Conservation (phyloP, 1,284 basidiomycete species). For the Heterobasidion occidentale region DNA sequence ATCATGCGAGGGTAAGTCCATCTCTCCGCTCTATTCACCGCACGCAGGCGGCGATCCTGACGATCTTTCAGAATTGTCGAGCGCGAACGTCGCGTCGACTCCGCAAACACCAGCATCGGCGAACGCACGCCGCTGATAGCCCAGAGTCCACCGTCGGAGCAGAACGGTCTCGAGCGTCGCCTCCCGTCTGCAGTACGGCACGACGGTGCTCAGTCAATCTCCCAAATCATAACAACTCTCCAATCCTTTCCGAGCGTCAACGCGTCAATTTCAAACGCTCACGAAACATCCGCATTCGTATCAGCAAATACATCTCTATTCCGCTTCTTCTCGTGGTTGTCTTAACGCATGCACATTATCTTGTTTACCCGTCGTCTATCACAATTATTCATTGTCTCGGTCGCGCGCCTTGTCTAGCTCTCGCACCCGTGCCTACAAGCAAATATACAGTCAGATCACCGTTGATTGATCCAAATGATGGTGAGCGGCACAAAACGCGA, state of each 20-base stretch:
- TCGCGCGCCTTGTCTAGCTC: conserved; percentile 16
- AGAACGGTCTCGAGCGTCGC: not conserved
- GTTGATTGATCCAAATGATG: not conserved
- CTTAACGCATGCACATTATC: not conserved
- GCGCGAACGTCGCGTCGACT: conserved; percentile 24
- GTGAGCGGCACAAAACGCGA: not conserved
- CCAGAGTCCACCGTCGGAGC: not conserved
- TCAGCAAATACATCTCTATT: not conserved
- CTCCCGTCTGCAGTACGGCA: not conserved
- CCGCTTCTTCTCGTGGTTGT: not conserved
- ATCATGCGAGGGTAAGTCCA: conserved; percentile 71
- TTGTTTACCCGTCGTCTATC: not conserved
- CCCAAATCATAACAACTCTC: not conserved
- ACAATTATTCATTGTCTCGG: not conserved
- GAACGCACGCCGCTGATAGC: conserved; percentile 16
- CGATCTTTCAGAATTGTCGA: conserved; percentile 29
- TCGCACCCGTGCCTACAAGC: conserved; percentile 20
- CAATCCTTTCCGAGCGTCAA: no score
- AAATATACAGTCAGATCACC: not conserved
- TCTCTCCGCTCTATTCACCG: not conserved
- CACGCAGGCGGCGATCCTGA: not conserved
- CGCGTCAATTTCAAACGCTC: no score
- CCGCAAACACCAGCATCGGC: conserved; percentile 4
- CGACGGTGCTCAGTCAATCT: not conserved
- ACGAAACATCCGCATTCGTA: not conserved